Base-by-base conservation (phyloP, 441 rosid genomes). In the Hypseocharis bilobata region DNA sequence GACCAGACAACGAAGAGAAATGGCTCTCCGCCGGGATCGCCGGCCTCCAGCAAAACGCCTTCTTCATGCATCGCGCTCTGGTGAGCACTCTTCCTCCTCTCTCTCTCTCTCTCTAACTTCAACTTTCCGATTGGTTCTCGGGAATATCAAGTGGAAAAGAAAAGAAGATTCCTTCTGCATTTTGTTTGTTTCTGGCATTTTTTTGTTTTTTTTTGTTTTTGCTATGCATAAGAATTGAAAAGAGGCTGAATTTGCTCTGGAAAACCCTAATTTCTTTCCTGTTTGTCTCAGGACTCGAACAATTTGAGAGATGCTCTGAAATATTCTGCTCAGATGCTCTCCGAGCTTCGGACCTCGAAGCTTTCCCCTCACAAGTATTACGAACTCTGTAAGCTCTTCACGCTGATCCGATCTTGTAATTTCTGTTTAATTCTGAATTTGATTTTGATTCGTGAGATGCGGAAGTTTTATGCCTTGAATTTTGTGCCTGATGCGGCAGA, bases 1-100 rank as follows among this genome's bases (percentile, higher is more conserved):
- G 86, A 60, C 84, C 80, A 17, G 95, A 91, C 64, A 93, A 88
- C 74, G 97, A 91, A 76, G 99, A 93, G 65, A 93, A 91, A 72
- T 93, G 97, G 99, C 91, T 93, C 72, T 84, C 97, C 42, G 93
- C 96, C 6, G 88, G 90, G 54, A 84, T 88, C 70, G 88, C 93
- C 30, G 95, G 93, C 76, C 91, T 93, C 66, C 96, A 93, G 70
- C 99, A 93, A 76, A 93, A 91, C 78, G 95, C 99, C 68, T 93
- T 88, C 73, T 83, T 80, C 86, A 93, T 93, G 97, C 97, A 93
- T 71, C 99, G 99, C 65, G 97, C 99, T 70, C 72, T 91, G 90
- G 99, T 93, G 86, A 78, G 10, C 34, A 57, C 52, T 40, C 38
- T 58, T 60, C 69, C 7, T 42, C 32, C 62, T 32, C 13, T 26